Evolutionary conservation across 2,329 filamentous ascomycete genomes (phyloP).

Genomic region (Coniochaeta sp.): DNA sequence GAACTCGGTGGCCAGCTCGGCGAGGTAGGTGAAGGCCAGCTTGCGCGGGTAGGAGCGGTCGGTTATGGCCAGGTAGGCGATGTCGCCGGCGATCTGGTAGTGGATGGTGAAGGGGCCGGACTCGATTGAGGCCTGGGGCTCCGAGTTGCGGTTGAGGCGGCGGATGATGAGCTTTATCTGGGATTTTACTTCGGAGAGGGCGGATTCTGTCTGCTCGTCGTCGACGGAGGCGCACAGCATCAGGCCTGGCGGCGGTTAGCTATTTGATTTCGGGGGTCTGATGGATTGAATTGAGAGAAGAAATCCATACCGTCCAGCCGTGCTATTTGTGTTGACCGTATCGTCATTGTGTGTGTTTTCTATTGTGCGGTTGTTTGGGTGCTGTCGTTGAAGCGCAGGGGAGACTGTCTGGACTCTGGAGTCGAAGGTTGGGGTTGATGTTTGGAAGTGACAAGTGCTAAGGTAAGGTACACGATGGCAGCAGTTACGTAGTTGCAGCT

Average conservation of each 20-base stretch:
- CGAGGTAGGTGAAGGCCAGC: conserved; percentile 95
- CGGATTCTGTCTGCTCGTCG: conserved; percentile 68
- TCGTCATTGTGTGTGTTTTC: conserved; percentile 55
- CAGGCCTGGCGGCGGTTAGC: conserved; percentile 53
- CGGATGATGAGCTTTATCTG: conserved; percentile 89
- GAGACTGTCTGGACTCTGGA: background rate
- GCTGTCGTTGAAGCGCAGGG: background rate
- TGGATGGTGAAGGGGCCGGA: conserved; percentile 76
- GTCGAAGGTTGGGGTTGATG: background rate
- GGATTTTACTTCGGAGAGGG: conserved; percentile 79
- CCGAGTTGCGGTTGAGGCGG: conserved; percentile 79
- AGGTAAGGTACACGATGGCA: background rate
- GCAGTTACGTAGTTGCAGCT: background rate
- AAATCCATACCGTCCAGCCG: conserved; percentile 70
- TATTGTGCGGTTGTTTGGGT: conserved; percentile 1
- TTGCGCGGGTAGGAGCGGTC: conserved; percentile 94
- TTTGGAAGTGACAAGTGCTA: too few relatives aligned
- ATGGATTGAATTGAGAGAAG: conserved; percentile 5
- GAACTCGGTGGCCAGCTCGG: conserved; percentile 88
- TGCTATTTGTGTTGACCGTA: conserved; percentile 88
- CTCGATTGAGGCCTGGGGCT: conserved; percentile 88
- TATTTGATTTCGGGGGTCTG: conserved; percentile 3
- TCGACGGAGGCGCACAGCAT: conserved; percentile 94
- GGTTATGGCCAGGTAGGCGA: conserved; percentile 91
- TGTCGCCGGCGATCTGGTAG: conserved; percentile 72